These are phyloP conservation scores for Xerocomus spinulosus DNA, from an alignment of 768 basidiomycete species.

Conservation along the genomic window DNA sequence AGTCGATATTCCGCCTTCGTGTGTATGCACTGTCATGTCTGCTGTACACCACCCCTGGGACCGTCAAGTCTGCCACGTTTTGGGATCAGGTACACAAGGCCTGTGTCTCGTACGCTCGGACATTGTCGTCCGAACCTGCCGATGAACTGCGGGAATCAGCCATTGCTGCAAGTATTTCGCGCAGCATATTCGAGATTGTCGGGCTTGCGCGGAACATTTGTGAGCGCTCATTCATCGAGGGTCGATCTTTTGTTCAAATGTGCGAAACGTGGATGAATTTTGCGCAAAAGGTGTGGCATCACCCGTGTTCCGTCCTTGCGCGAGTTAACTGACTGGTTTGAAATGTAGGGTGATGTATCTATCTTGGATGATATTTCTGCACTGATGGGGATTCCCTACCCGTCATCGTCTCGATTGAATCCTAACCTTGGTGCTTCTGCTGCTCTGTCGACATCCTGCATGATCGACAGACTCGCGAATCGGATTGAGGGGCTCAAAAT, in stretches of 20 bases:
- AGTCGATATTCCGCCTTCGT: slow-evolving; percentile 36
- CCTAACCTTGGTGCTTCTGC: background rate
- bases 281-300: slow-evolving; percentile 52
- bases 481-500: slow-evolving; percentile 20
- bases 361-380: slow-evolving; percentile 44
- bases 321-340: background rate
- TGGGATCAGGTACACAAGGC: slow-evolving; percentile 66
- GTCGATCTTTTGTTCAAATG: slow-evolving; percentile 52
- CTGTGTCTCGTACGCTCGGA: slow-evolving; percentile 32
- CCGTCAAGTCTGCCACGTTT: slow-evolving; percentile 48
- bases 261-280: slow-evolving; percentile 72
- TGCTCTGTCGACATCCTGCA: slow-evolving; percentile 2
- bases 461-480: slow-evolving; percentile 17
- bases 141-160: slow-evolving; percentile 26
- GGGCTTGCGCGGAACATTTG: slow-evolving; percentile 34
- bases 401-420: slow-evolving; percentile 1
- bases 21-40: slow-evolving; percentile 44
- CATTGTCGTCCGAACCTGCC: slow-evolving; percentile 12
- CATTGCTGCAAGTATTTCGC: slow-evolving; percentile 36
- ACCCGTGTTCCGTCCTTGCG: background rate
- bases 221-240: slow-evolving; percentile 41
- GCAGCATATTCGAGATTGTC: slow-evolving; percentile 43
- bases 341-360: slow-evolving; percentile 43
- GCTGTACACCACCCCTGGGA: slow-evolving; percentile 46
- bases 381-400: slow-evolving; percentile 32